Evolutionary conservation across 306 rosid species (phyloP).

Genomic region (Trifolium dubium): DNA sequence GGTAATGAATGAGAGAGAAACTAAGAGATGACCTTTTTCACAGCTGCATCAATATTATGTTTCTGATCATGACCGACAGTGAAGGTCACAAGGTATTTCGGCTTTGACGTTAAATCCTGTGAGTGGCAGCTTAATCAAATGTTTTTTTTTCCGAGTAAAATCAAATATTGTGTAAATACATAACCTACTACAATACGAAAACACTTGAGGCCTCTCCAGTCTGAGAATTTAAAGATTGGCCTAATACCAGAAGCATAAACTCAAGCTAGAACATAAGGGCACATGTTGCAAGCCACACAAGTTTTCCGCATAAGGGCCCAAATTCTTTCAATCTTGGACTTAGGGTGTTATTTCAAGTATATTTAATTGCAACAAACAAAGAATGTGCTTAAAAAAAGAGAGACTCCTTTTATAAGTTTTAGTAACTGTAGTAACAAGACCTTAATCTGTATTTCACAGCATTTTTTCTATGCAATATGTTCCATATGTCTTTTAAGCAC

Average conservation of each 20-base stretch:
- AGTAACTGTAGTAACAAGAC: slow-evolving; percentile 3
- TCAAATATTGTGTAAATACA: slow-evolving; percentile 40
- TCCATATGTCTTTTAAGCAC: slow-evolving; percentile 19
- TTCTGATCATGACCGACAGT: slow-evolving; percentile 89
- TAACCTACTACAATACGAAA: slow-evolving; percentile 29
- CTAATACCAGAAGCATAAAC: slow-evolving; percentile 37
- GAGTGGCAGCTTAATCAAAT: slow-evolving; percentile 49
- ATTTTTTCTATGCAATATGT: slow-evolving; percentile 17
- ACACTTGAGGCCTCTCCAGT: slow-evolving; percentile 23
- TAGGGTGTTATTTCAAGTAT: slow-evolving; percentile 18
- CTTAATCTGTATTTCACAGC: slow-evolving; percentile 16
- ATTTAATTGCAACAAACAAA: slow-evolving; percentile 24
- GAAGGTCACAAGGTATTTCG: slow-evolving; percentile 91
- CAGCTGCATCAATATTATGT: slow-evolving; percentile 79
- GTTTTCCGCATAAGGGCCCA: slow-evolving; percentile 3
- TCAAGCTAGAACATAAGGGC: slow-evolving; percentile 34
- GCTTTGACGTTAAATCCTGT: slow-evolving; percentile 89
- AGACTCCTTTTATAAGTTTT: slow-evolving; percentile 6
- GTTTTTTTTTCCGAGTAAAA: slow-evolving; percentile 6
- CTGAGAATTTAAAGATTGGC: slow-evolving; percentile 20
- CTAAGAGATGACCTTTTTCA: slow-evolving; percentile 73
- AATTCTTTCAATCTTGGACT: slow-evolving; percentile 9
- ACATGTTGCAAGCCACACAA: slow-evolving; percentile 27
- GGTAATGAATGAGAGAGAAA: slow-evolving; percentile 19
- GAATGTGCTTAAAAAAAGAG: slow-evolving; percentile 9